A percentile compares a stretch with the other conserved stretches of the same genome.
These are phyloP conservation scores for Gamarada debralockiae DNA, from an alignment of 495 filamentous ascomycete species.

Conservation along the genomic window DNA sequence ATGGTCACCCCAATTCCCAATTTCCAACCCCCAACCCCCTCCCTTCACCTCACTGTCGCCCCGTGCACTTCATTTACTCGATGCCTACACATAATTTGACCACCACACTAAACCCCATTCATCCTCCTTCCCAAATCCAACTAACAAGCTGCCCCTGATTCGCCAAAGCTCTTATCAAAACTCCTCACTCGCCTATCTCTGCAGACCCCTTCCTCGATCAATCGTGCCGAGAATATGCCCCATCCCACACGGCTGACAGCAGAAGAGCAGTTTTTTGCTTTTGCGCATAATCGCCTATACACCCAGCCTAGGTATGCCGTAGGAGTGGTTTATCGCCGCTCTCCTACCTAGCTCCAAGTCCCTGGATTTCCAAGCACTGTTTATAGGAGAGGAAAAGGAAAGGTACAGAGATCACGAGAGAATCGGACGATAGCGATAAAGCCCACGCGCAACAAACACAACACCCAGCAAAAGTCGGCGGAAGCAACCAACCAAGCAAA, in stretches of 20 bases:
- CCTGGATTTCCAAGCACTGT: neutral
- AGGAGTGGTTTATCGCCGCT: neutral
- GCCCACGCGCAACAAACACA: neutral
- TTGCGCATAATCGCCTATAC: too few relatives aligned
- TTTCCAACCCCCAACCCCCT: too few relatives aligned
- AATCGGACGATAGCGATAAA: neutral
- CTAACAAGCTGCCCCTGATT: constrained; percentile 1
- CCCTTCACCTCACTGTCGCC: too few relatives aligned
- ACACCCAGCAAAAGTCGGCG: neutral
- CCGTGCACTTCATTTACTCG: too few relatives aligned
- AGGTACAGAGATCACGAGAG: neutral
- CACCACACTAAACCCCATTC: neutral
- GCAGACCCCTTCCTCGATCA: neutral
- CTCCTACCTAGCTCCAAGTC: neutral
- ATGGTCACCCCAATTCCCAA: too few relatives aligned
- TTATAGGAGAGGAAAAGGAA: neutral
- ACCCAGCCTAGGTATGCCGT: too few relatives aligned
- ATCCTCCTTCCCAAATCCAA: neutral
- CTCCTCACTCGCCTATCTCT: neutral
- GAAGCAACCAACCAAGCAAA: neutral
- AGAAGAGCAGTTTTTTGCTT: too few relatives aligned
- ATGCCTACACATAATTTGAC: constrained; percentile 15
- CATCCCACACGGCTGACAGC: neutral
- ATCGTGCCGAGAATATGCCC: neutral
- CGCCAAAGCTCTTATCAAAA: constrained; percentile 16